A percentile compares a stretch with the other conserved stretches of the same genome.
phyloP scores from a whole-genome alignment of 371 early-diverging fungal species.

The Choanephora cucurbitarum region DNA sequence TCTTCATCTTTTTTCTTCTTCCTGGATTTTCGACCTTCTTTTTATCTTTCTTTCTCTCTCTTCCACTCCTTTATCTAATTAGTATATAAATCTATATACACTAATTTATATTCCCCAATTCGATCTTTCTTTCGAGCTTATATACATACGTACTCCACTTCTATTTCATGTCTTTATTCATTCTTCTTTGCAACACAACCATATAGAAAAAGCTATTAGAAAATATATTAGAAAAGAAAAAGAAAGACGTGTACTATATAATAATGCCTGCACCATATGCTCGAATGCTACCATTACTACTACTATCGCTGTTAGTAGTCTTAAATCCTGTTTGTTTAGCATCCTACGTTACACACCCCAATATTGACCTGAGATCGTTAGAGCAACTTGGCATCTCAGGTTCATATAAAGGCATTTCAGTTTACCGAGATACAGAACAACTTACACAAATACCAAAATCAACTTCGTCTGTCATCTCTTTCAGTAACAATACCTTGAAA shows the following conservation, averaged over 20 bases:
- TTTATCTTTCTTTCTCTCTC: background rate
- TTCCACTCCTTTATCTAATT: background rate
- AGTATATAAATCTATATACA: background rate
- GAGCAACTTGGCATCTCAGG: constrained; percentile 45
- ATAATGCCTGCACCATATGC: background rate
- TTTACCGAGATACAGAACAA: constrained; percentile 42
- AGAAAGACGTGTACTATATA: background rate
- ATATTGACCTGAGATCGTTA: constrained; percentile 36
- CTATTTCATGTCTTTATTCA: background rate
- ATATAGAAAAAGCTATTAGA: background rate
- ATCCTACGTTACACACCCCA: constrained; percentile 36
- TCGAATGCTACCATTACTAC: background rate
- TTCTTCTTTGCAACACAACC: background rate
- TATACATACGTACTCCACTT: constrained; percentile 2
- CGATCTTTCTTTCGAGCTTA: background rate
- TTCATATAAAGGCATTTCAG: constrained; percentile 44
- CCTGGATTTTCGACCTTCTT: constrained; percentile 1
- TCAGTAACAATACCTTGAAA: constrained; percentile 38
- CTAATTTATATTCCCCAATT: background rate
- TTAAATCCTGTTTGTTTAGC: constrained; percentile 11
- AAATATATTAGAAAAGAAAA: background rate
- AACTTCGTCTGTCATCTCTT: constrained; percentile 39
- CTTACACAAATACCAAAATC: constrained; percentile 33
- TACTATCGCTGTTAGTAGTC: background rate
- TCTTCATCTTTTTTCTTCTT: constrained; percentile 8